These are phyloP conservation scores for Babesia bigemina DNA, from an alignment of 169 alveolate species.

Conservation along the genomic window DNA sequence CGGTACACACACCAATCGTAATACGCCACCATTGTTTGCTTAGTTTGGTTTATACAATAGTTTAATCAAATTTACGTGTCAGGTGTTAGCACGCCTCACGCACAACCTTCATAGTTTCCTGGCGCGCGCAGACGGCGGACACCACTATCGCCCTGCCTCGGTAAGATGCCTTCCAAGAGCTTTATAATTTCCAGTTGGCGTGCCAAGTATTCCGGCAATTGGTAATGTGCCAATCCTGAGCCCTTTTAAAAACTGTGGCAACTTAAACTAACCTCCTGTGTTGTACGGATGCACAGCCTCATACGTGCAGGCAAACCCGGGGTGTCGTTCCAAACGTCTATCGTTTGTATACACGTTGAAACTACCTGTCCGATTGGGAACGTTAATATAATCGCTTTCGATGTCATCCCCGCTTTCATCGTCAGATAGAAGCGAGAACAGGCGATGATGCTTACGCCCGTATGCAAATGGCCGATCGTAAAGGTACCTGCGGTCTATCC, in stretches of 20 bases:
- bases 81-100: background rate
- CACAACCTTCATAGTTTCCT: slow-evolving; percentile 13
- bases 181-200: slow-evolving; percentile 59
- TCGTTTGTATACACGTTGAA: slow-evolving; percentile 58
- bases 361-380: slow-evolving; percentile 38
- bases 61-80: background rate
- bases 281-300: slow-evolving; percentile 65
- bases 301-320: slow-evolving; percentile 58
- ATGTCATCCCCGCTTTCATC: slow-evolving; percentile 25
- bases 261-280: slow-evolving; percentile 44
- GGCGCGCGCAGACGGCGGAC: slow-evolving; percentile 10
- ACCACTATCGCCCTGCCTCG: background rate
- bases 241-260: background rate
- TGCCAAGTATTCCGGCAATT: slow-evolving; percentile 57
- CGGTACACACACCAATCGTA: slow-evolving; percentile 47
- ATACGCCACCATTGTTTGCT: background rate
- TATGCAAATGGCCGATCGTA: slow-evolving; percentile 9
- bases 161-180: slow-evolving; percentile 46
- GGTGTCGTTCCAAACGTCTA: slow-evolving; percentile 30
- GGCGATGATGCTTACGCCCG: background rate
- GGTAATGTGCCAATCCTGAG: slow-evolving; percentile 47
- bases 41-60: background rate
- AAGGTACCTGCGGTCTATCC: slow-evolving; percentile 62
- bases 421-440: slow-evolving; percentile 5
- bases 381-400: slow-evolving; percentile 6